phyloP scores from a whole-genome alignment of 1,139 yeast species.

The Blastobotrys arbuscula region DNA sequence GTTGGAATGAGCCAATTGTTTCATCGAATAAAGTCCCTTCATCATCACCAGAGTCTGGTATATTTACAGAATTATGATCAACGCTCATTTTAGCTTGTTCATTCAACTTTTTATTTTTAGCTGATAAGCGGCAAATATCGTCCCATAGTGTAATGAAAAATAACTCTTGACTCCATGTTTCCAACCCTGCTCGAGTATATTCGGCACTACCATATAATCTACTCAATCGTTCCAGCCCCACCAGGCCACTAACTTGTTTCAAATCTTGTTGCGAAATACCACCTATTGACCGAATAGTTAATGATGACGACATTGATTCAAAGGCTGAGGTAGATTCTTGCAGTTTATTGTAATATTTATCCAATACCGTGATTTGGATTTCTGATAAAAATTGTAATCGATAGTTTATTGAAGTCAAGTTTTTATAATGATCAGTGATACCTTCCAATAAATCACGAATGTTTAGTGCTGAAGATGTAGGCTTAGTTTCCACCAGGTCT shows the following conservation, averaged over 20 bases:
- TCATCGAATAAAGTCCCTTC: slow-evolving; percentile 52
- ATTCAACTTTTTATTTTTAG: slow-evolving; percentile 16
- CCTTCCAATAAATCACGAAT: slow-evolving; percentile 59
- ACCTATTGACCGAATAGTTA: slow-evolving; percentile 35
- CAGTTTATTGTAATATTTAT: slow-evolving; percentile 51
- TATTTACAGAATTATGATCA: slow-evolving; percentile 12
- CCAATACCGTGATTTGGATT: slow-evolving; percentile 61
- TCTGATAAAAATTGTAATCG: slow-evolving; percentile 65
- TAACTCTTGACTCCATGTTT: slow-evolving; percentile 59
- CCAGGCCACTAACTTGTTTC: slow-evolving; percentile 40
- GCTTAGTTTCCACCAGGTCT: slow-evolving; percentile 42
- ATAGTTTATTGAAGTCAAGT: slow-evolving; percentile 53
- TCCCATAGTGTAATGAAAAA: slow-evolving; percentile 61
- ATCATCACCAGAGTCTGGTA: slow-evolving; percentile 28
- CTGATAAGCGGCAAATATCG: slow-evolving; percentile 26
- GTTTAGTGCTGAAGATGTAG: slow-evolving; percentile 63
- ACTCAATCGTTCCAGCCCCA: slow-evolving; percentile 51
- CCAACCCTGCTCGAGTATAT: slow-evolving; percentile 48
- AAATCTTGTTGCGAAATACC: slow-evolving; percentile 36
- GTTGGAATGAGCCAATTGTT: slow-evolving; percentile 44
- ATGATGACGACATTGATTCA: slow-evolving; percentile 44
- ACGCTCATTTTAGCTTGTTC: slow-evolving; percentile 15
- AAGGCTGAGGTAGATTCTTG: slow-evolving; percentile 44
- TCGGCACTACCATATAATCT: slow-evolving; percentile 57
- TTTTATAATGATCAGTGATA: slow-evolving; percentile 56